These are phyloP conservation scores for Tetradesmus lagerheimii DNA, from an alignment of 139 green algal genomes.

Conservation along the genomic window DNA sequence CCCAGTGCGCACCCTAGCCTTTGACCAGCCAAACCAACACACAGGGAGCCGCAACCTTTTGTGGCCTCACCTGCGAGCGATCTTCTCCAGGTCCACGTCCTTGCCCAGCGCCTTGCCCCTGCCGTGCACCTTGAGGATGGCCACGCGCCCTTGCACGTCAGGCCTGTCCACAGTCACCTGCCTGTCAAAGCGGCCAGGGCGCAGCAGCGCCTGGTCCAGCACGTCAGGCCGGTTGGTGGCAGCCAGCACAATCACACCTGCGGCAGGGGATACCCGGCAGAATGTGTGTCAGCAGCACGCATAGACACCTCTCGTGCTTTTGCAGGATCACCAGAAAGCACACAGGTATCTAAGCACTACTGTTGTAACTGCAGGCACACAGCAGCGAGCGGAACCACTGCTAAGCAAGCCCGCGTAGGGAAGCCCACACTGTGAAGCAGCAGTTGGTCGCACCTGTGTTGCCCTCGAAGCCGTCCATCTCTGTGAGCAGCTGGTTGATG, in stretches of 20 bases:
- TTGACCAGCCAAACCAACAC: too few relatives aligned
- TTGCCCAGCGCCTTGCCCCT: conserved; percentile 96
- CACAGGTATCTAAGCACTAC: too few relatives aligned
- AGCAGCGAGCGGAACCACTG: too few relatives aligned
- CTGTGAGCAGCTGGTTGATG: conserved; percentile 91
- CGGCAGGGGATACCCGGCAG: neutral
- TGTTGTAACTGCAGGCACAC: too few relatives aligned
- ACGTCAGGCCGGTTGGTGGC: conserved; percentile 94
- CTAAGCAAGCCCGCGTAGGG: too few relatives aligned
- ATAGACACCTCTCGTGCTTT: too few relatives aligned
- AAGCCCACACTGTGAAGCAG: too few relatives aligned
- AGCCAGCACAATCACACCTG: conserved; percentile 63
- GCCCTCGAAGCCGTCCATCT: conserved; percentile 99
- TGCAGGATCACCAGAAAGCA: too few relatives aligned
- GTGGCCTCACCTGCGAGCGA: conserved; percentile 79
- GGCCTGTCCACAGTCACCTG: conserved; percentile 96
- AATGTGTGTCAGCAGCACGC: too few relatives aligned
- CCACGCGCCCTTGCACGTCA: conserved; percentile 90
- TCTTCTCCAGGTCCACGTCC: conserved; percentile 96
- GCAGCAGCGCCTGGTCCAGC: conserved; percentile 97
- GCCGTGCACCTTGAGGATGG: conserved; percentile 94
- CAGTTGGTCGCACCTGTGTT: conserved; percentile 96
- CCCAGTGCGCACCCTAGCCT: too few relatives aligned
- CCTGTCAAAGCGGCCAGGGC: conserved; percentile 97
- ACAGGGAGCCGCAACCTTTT: too few relatives aligned